Percentiles rank a stretch among this genome's conserved stretches.
Evolutionary conservation across 2,329 filamentous ascomycete species (phyloP).

Genomic region (Penicillium sp.): DNA sequence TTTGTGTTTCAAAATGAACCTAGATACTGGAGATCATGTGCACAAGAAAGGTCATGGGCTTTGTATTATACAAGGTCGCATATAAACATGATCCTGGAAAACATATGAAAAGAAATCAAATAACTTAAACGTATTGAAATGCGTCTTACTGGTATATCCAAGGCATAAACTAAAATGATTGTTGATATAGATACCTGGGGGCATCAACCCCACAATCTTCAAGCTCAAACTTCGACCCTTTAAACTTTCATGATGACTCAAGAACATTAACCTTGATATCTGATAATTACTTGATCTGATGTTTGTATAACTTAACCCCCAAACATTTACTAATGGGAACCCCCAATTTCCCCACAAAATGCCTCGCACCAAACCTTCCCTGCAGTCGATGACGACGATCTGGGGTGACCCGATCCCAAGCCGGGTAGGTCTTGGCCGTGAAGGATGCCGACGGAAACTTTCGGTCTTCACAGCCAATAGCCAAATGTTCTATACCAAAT

Average conservation of each 20-base stretch:
- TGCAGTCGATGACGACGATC: slow-evolving; percentile 20
- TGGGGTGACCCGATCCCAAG: background rate
- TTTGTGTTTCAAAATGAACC: background rate
- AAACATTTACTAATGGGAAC: background rate
- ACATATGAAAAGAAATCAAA: background rate
- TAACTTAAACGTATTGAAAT: background rate
- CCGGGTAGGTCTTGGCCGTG: slow-evolving; percentile 3
- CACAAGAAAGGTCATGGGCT: background rate
- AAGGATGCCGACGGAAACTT: slow-evolving; percentile 1
- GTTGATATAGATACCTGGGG: background rate
- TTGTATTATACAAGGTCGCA: background rate
- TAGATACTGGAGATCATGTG: background rate
- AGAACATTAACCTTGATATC: too few species aligned
- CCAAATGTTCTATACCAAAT: background rate
- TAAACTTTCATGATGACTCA: background rate
- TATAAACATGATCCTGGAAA: background rate
- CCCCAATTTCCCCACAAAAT: slow-evolving; percentile 11
- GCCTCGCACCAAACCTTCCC: slow-evolving; percentile 11
- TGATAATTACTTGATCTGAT: background rate
- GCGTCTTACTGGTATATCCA: background rate
- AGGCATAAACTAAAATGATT: background rate
- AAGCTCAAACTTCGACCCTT: background rate
- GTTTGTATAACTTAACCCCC: background rate
- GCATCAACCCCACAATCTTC: background rate
- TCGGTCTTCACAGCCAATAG: background rate